Conservation (phyloP, 2,329 filamentous ascomycete genomes). For the Kalmusia sp. region DNA sequence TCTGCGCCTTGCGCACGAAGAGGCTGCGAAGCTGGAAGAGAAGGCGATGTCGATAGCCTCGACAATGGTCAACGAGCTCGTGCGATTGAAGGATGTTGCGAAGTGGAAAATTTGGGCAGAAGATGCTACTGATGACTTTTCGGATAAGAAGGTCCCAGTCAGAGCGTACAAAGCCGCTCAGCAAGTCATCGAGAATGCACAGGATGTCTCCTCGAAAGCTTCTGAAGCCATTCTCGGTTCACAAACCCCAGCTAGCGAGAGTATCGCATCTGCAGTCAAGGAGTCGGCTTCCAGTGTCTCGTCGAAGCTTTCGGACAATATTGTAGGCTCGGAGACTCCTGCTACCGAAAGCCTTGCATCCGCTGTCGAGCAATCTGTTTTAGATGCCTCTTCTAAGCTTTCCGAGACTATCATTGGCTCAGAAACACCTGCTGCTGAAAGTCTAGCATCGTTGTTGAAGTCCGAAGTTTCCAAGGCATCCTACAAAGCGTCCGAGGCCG, state of each 20-base stretch:
- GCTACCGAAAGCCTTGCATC: constrained; percentile 28
- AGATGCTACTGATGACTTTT: constrained; percentile 81
- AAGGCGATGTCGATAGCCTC: constrained; percentile 82
- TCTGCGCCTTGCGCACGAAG: constrained; percentile 71
- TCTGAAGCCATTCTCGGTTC: constrained; percentile 44
- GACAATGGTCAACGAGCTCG: constrained; percentile 79
- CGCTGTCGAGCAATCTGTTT: constrained; percentile 16
- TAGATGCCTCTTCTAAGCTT: constrained; percentile 29
- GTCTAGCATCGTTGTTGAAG: constrained; percentile 19
- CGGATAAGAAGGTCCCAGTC: constrained; percentile 68
- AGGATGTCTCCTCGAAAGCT: constrained; percentile 44
- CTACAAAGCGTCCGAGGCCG: constrained; percentile 33
- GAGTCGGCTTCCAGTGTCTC: constrained; percentile 43
- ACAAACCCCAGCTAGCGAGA: constrained; percentile 40
- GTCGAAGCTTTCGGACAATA: constrained; percentile 37
- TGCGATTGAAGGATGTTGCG: constrained; percentile 80
- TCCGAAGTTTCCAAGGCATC: constrained; percentile 25
- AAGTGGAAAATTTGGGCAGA: constrained; percentile 80
- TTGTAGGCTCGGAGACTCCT: constrained; percentile 24
- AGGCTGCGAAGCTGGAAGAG: constrained; percentile 74
- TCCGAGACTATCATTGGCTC: constrained; percentile 28
- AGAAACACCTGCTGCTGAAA: constrained; percentile 18
- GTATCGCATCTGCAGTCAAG: constrained; percentile 46
- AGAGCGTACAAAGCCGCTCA: constrained; percentile 58
- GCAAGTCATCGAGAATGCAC: constrained; percentile 48